Evolutionary conservation across 345 rosid genomes (phyloP).

Genomic region (Heritiera littoralis): DNA sequence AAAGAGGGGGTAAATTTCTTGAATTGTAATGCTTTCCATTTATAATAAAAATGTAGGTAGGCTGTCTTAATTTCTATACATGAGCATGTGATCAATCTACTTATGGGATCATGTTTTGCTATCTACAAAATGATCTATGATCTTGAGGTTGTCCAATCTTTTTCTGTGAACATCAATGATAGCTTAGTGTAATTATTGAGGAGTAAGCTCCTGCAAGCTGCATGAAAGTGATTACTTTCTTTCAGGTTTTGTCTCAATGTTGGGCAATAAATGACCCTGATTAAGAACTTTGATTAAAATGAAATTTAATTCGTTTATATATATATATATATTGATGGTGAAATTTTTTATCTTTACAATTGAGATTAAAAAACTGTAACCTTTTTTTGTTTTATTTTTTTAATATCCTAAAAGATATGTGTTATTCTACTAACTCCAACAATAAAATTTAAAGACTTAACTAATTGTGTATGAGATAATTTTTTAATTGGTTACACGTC

Average conservation of each 20-base stretch:
- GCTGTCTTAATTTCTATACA: conserved; percentile 23
- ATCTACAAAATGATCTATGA: conserved; percentile 5
- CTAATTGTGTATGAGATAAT: too few species aligned
- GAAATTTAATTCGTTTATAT: too few species aligned
- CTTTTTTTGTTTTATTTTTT: too few species aligned
- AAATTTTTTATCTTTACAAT: too few species aligned
- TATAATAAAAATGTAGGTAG: conserved; percentile 30
- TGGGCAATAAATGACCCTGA: background rate
- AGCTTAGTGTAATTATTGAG: background rate
- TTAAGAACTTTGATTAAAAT: background rate
- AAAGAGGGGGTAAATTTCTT: conserved; percentile 8
- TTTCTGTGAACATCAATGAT: conserved; percentile 32
- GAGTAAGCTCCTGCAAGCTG: background rate
- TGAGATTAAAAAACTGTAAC: too few species aligned
- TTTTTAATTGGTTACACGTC: too few species aligned
- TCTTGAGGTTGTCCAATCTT: conserved; percentile 42
- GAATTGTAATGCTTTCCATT: conserved; percentile 18
- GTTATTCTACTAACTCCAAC: too few species aligned
- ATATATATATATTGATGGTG: too few species aligned
- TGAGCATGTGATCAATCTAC: conserved; percentile 26
- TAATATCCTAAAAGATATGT: too few species aligned
- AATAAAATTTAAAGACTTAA: too few species aligned
- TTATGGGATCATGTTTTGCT: conserved; percentile 16
- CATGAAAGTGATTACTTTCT: background rate
- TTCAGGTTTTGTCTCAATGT: background rate